phyloP scores from a whole-genome alignment of 306 rosid genomes.

The Citrullus mucosospermus region DNA sequence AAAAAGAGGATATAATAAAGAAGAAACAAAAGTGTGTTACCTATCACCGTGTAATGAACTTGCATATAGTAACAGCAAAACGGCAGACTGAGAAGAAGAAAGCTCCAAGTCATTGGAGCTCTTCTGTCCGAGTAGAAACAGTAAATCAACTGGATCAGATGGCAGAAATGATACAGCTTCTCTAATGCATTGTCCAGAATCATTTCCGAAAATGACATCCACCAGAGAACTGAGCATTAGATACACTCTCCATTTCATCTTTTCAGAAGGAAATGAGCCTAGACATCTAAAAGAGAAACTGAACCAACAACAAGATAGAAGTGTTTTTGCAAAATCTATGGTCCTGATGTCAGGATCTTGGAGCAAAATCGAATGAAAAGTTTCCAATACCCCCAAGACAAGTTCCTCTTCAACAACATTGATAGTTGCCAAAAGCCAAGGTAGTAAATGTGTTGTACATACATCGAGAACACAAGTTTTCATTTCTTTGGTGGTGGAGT shows the following conservation, averaged over 20 bases:
- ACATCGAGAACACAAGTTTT: conserved; percentile 30
- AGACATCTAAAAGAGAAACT: conserved; percentile 78
- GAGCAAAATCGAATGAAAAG: conserved; percentile 57
- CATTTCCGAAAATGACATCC: conserved; percentile 51
- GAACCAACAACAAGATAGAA: conserved; percentile 69
- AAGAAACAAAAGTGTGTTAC: conserved; percentile 25
- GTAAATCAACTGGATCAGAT: conserved; percentile 68
- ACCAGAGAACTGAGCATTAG: conserved; percentile 61
- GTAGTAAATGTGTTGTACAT: conserved; percentile 51
- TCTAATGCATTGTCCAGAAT: conserved; percentile 62
- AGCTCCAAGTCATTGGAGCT: conserved; percentile 37
- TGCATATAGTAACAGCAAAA: conserved; percentile 50
- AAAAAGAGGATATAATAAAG: neutral
- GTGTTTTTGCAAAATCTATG: conserved; percentile 34
- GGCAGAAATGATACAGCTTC: conserved; percentile 53
- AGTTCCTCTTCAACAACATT: conserved; percentile 63
- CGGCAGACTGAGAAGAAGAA: conserved; percentile 65
- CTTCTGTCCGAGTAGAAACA: conserved; percentile 73
- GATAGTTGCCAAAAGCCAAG: conserved; percentile 57
- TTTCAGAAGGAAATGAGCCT: conserved; percentile 62
- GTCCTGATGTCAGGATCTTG: conserved; percentile 28
- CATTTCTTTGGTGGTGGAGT: conserved; percentile 27
- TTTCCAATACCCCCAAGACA: conserved; percentile 62
- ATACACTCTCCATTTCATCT: conserved; percentile 66
- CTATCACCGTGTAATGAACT: conserved; percentile 79